Evolutionary conservation across 2,329 filamentous ascomycete species (phyloP).

Genomic region (Venturia aucupariae): DNA sequence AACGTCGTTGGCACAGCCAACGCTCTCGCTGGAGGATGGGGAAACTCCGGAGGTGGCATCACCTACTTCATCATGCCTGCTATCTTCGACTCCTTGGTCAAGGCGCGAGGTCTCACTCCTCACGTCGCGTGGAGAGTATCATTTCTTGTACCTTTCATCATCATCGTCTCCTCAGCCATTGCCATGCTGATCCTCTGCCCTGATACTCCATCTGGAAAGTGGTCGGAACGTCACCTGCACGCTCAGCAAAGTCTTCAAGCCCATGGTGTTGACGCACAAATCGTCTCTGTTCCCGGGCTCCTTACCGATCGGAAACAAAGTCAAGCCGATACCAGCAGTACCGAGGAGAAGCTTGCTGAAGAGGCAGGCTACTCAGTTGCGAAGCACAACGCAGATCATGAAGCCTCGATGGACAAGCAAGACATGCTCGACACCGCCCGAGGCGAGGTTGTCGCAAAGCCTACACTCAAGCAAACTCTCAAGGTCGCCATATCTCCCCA

Average conservation of each 20-base stretch:
- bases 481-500: constrained; percentile 54
- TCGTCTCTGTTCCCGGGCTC: constrained; percentile 21
- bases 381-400: constrained; percentile 35
- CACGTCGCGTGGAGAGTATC: constrained; percentile 75
- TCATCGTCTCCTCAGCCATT: constrained; percentile 59
- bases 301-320: constrained; percentile 19
- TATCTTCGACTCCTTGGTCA: constrained; percentile 68
- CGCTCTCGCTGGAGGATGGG: constrained; percentile 72
- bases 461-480: constrained; percentile 50
- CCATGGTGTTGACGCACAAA: neutral
- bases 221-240: constrained; percentile 58
- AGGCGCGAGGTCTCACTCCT: constrained; percentile 47
- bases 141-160: constrained; percentile 74
- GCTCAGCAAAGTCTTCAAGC: constrained; percentile 14
- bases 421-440: constrained; percentile 45
- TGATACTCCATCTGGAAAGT: constrained; percentile 75
- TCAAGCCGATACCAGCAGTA: neutral
- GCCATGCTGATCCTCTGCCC: constrained; percentile 64
- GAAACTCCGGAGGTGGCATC: constrained; percentile 80
- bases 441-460: constrained; percentile 53
- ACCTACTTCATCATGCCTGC: constrained; percentile 94
- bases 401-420: constrained; percentile 31
- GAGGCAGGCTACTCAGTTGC: constrained; percentile 19
- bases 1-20: constrained; percentile 86
- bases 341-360: constrained; percentile 18